phyloP scores from a whole-genome alignment of 1,139 yeast species.

The Magnusiomyces clavatus region DNA sequence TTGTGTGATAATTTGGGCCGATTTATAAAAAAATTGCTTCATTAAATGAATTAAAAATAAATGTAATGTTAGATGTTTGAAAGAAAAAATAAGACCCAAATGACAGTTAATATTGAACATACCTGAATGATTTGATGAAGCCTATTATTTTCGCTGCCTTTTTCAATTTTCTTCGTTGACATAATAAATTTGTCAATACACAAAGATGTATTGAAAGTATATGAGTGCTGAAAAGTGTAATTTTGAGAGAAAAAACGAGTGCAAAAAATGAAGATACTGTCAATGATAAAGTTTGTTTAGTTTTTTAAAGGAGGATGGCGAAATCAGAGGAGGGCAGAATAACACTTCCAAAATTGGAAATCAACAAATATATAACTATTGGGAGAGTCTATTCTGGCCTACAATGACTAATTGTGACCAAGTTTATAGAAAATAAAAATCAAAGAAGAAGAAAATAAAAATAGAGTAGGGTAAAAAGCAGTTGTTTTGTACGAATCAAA shows the following conservation, averaged over 20 bases:
- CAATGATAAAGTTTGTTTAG: background rate
- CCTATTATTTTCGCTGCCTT: too few relatives aligned
- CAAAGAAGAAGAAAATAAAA: background rate
- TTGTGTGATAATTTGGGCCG: slow-evolving; percentile 53
- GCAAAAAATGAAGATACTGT: background rate
- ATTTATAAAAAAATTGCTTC: slow-evolving; percentile 62
- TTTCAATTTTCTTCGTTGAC: background rate
- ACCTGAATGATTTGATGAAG: too few relatives aligned
- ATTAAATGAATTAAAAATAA: slow-evolving; percentile 33
- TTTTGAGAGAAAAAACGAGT: background rate
- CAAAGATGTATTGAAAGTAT: background rate
- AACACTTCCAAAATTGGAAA: background rate
- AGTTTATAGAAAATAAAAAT: background rate
- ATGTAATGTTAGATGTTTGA: background rate
- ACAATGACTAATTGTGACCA: background rate
- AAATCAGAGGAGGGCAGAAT: background rate
- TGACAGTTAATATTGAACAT: too few relatives aligned
- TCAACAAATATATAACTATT: background rate
- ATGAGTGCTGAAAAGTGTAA: background rate
- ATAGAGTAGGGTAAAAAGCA: background rate
- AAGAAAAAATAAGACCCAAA: too few relatives aligned
- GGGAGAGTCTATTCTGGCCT: background rate
- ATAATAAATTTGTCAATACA: background rate
- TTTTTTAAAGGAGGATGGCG: background rate
- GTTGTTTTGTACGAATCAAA: too few relatives aligned